phyloP scores from a whole-genome alignment of 208 protist species.

The Jaenimonas drosophilae region DNA sequence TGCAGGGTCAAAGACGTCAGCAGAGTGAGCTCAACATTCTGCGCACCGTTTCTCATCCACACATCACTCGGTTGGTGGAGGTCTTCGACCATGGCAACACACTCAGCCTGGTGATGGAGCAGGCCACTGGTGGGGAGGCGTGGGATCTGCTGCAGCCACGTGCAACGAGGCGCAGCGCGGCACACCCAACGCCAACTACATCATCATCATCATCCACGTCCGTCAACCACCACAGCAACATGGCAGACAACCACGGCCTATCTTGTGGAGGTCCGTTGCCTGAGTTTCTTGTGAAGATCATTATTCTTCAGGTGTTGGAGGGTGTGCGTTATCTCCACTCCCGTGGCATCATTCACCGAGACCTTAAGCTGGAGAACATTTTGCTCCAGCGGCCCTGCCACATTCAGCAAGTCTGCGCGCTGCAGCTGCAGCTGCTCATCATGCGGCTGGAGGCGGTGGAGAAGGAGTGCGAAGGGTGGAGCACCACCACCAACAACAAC shows the following conservation, averaged over 20 bases:
- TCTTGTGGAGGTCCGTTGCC: slow-evolving; percentile 27
- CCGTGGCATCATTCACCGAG: slow-evolving; percentile 97
- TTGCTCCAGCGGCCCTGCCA: slow-evolving; percentile 85
- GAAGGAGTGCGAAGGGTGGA: not conserved
- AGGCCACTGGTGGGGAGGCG: slow-evolving; percentile 51
- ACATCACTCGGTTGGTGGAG: slow-evolving; percentile 50
- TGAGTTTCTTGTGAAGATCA: slow-evolving; percentile 53
- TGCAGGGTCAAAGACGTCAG: slow-evolving; percentile 31
- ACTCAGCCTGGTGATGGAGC: slow-evolving; percentile 67
- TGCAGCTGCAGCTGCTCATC: slow-evolving; percentile 32
- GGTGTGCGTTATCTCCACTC: slow-evolving; percentile 83
- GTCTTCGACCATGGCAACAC: slow-evolving; percentile 40
- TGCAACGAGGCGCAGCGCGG: slow-evolving; percentile 5
- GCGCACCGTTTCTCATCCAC: slow-evolving; percentile 37
- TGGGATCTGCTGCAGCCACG: slow-evolving; percentile 36
- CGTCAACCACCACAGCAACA: slow-evolving; percentile 4
- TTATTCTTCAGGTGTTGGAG: slow-evolving; percentile 43
- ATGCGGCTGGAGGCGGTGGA: slow-evolving; percentile 1
- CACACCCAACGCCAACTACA: slow-evolving; percentile 13
- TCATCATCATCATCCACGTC: slow-evolving; percentile 7
- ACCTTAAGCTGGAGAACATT: slow-evolving; percentile 98
- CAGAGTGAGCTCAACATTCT: slow-evolving; percentile 72
- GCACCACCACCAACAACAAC: not conserved
- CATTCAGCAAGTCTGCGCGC: slow-evolving; percentile 15
- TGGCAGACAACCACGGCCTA: slow-evolving; percentile 7